phyloP scores from a whole-genome alignment of 345 rosid species.

The Cardiospermum halicacabum region DNA sequence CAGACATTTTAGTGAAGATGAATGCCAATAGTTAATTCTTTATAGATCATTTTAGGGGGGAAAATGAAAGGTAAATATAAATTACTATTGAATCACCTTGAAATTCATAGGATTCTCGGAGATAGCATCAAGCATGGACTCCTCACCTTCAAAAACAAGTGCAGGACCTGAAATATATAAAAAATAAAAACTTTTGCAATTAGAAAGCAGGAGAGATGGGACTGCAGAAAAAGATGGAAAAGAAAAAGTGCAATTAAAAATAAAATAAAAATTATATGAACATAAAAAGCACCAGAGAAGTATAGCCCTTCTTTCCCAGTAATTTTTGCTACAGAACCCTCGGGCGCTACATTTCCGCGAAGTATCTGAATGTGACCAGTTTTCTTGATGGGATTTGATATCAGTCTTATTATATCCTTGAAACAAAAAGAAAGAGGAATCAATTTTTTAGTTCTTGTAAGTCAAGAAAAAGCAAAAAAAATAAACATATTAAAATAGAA shows the following conservation, averaged over 20 bases:
- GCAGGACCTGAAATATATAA: conserved; percentile 79
- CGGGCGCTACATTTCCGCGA: conserved; percentile 87
- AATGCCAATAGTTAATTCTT: background rate
- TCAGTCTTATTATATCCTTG: conserved; percentile 72
- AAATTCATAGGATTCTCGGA: conserved; percentile 75
- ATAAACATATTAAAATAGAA: background rate
- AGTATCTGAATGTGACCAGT: conserved; percentile 94
- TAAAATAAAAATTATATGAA: too few relatives aligned
- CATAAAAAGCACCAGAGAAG: conserved; percentile 73
- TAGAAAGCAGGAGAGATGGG: background rate
- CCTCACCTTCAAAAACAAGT: conserved; percentile 97
- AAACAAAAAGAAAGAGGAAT: background rate
- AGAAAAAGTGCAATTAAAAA: background rate
- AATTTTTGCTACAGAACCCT: conserved; percentile 99
- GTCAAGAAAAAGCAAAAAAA: background rate
- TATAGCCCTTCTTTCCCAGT: conserved; percentile 97
- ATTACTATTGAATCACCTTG: conserved; percentile 43
- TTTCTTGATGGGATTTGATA: conserved; percentile 84
- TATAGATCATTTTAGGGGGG: background rate
- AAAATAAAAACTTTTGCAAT: conserved; percentile 5
- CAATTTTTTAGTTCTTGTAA: background rate
- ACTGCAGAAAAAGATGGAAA: background rate
- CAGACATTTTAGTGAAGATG: background rate
- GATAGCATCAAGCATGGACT: conserved; percentile 83
- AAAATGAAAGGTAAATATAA: background rate